Evolutionary conservation across 495 filamentous ascomycete genomes (phyloP).

Genomic region (Penicilliopsis zonata): DNA sequence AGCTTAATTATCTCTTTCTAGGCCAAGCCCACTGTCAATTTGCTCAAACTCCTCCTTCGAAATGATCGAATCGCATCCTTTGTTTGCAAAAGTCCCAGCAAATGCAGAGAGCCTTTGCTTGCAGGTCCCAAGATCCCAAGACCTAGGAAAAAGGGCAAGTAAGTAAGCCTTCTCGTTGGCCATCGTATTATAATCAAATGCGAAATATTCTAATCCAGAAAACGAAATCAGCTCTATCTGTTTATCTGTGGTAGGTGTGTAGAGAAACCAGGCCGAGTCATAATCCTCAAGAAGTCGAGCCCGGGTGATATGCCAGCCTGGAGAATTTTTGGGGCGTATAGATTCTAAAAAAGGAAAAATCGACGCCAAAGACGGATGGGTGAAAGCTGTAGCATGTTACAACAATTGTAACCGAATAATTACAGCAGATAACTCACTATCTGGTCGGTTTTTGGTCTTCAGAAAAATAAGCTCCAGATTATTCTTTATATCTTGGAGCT

Average conservation of each 20-base stretch:
- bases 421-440: slow-evolving; percentile 1
- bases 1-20: too few relatives aligned
- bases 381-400: slow-evolving; percentile 3
- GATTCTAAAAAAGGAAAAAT: slow-evolving; percentile 7
- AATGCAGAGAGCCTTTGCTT: not conserved
- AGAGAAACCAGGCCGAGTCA: slow-evolving; percentile 1
- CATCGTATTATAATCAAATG: not conserved
- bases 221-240: not conserved
- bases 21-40: too few relatives aligned
- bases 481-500: not conserved
- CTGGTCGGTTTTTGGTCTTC: slow-evolving; percentile 2
- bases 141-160: not conserved
- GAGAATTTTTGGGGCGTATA: slow-evolving; percentile 1
- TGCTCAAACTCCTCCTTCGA: too few relatives aligned
- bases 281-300: slow-evolving; percentile 1
- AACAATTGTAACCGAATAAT: not conserved
- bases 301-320: slow-evolving; percentile 3
- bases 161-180: not conserved
- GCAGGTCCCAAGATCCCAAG: not conserved
- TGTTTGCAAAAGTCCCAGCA: too few relatives aligned
- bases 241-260: slow-evolving; percentile 1
- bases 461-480: slow-evolving; percentile 4
- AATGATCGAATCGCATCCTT: too few relatives aligned
- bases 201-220: not conserved
- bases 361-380: slow-evolving; percentile 4